phyloP scores from a whole-genome alignment of 495 filamentous ascomycete genomes.

The Neurospora sp. region DNA sequence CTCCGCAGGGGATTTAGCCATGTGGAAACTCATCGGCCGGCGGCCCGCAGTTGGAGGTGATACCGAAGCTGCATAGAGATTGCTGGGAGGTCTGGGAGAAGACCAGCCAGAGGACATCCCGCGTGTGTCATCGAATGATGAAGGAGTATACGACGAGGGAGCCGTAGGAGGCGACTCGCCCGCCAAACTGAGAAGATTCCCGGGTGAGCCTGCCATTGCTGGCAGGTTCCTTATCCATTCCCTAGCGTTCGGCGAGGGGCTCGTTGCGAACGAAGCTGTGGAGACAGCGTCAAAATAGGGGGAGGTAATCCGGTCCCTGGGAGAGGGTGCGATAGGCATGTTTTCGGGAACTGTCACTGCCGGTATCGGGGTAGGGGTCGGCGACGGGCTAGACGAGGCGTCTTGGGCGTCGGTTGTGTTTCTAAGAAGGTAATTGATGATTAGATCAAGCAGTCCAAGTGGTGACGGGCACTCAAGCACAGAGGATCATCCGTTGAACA shows the following conservation, averaged over 20 bases:
- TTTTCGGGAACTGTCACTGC: not conserved
- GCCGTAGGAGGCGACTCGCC: conserved; percentile 44
- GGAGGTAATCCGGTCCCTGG: conserved; percentile 21
- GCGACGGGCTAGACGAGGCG: conserved; percentile 29
- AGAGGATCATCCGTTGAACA: not conserved
- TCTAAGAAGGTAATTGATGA: conserved; percentile 5
- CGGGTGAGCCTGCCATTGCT: conserved; percentile 42
- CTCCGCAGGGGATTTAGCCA: conserved; percentile 35
- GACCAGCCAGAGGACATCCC: conserved; percentile 33
- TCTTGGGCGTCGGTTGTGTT: conserved; percentile 20
- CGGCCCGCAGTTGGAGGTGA: conserved; percentile 37
- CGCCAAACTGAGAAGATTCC: conserved; percentile 42
- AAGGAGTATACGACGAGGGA: conserved; percentile 43
- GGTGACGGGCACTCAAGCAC: not conserved
- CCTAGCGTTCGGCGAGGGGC: conserved; percentile 37
- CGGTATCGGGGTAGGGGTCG: conserved; percentile 12
- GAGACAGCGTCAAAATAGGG: conserved; percentile 35
- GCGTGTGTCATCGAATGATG: conserved; percentile 42
- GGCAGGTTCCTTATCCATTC: conserved; percentile 42
- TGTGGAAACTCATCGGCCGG: conserved; percentile 42
- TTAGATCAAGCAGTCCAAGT: not conserved
- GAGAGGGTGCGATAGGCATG: not conserved
- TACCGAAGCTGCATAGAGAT: conserved; percentile 32
- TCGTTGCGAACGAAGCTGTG: conserved; percentile 35
- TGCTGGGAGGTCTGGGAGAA: conserved; percentile 26